A percentile compares a stretch with the other conserved stretches of the same genome.
Conservation (phyloP, 208 protist species). For the Leishmania braziliensis region DNA sequence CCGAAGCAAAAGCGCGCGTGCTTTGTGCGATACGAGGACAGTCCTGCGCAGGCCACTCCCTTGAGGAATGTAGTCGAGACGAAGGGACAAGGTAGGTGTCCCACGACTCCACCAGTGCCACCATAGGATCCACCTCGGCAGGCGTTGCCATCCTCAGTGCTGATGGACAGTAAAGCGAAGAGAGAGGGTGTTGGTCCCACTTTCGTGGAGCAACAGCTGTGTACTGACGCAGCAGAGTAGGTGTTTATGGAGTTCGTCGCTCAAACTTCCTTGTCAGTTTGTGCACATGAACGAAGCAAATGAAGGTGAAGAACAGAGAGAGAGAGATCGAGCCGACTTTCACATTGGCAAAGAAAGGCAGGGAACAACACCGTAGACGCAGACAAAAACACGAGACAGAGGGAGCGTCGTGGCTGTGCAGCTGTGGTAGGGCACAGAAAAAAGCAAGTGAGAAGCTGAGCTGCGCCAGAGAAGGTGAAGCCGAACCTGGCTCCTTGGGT, state of each 20-base stretch:
- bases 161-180: not conserved
- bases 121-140: slow-evolving; percentile 28
- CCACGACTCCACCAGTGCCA: slow-evolving; percentile 38
- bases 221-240: not conserved
- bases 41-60: not conserved
- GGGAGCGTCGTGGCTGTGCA: not conserved
- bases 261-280: too few relatives aligned
- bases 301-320: not conserved
- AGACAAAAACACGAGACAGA: not conserved
- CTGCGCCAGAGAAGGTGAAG: not conserved
- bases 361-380: not conserved
- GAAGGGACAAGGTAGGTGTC: slow-evolving; percentile 31
- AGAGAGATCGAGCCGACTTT: not conserved
- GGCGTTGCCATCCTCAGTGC: not conserved
- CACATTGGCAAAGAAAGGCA: not conserved
- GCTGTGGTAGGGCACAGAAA: not conserved
- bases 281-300: not conserved
- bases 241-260: not conserved
- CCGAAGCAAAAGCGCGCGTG: not conserved
- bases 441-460: not conserved
- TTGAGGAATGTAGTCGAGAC: not conserved
- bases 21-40: too few relatives aligned
- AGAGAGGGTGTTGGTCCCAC: not conserved
- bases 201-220: not conserved
- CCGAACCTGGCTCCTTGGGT: not conserved